Evolutionary conservation across 2,329 filamentous ascomycete genomes (phyloP), one percentile per base, ranked within the genome.

Genomic region (Diaporthe citriasiana): DNA sequence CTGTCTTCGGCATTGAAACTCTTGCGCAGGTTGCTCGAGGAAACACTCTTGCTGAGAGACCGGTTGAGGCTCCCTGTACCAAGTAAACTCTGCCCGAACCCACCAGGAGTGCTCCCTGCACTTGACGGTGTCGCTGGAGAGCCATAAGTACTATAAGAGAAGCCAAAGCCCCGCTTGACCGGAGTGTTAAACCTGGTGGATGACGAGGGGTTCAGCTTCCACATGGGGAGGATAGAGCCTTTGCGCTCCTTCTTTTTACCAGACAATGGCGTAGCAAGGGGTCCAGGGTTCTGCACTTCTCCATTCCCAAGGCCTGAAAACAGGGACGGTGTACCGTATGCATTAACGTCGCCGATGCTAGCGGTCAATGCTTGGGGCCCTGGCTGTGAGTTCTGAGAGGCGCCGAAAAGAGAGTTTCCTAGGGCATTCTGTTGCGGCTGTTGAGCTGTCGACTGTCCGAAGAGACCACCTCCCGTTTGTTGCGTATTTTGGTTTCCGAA

Each of bases 131-230:
- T 94, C 73, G 87, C 91, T 8, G 96, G 95, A 1, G 93, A 95
- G 57, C 94, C 95, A 79, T 97, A 98, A 3, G 93, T 95, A 77
- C 95, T 97, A 84, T 98, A 98, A 2, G 93, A 95, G 82, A 98
- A 97, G 3, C 96, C 96, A 80, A 94, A 98, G 7, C 94, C 95
- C 72, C 93, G 90, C 84, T 95, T 96, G 78, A 95, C 94, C 0
- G 95, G 95, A 0, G 95, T 98, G 40, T 92, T 89, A 73, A 95
- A 92, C 63, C 95, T 93, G 30, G 93, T 93, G 12, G 94, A 92
- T 45, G 94, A 94, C 60, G 91, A 90, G 0, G 95, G 94, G 60
- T 95, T 96, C 77, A 97, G 89, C 84, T 95, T 97, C 86, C 96
- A 95, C 81, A 97, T 92, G 3, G 95, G 95, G 71, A 98, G 84